Evolutionary conservation across 2,329 filamentous ascomycete genomes (phyloP).

Genomic region (Arthrobotrys sphaeroides): DNA sequence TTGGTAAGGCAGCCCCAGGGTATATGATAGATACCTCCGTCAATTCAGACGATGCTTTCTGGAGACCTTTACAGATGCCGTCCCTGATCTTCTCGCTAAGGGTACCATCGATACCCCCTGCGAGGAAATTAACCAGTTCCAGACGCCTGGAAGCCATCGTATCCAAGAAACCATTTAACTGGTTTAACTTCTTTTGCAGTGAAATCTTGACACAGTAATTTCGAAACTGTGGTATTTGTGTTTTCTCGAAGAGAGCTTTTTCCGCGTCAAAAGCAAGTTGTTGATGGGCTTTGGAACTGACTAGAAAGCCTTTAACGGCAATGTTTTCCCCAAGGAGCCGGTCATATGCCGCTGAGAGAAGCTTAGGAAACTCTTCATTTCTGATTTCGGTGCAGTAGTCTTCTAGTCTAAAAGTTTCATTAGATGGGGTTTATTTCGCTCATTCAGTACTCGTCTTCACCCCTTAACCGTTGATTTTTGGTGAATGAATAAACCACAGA

Average conservation of each 20-base stretch:
- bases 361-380: not conserved
- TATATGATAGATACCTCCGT: not conserved
- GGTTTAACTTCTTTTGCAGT: too few relatives aligned
- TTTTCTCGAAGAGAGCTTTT: not conserved
- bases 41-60: not conserved
- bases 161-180: too few relatives aligned
- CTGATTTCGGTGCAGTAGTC: too few relatives aligned
- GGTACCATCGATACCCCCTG: not conserved
- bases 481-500: too few relatives aligned
- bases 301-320: constrained; percentile 13
- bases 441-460: too few relatives aligned
- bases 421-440: too few relatives aligned
- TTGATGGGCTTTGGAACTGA: constrained; percentile 26
- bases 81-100: constrained; percentile 4
- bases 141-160: constrained; percentile 14
- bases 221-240: too few relatives aligned
- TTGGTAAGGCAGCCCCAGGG: too few relatives aligned
- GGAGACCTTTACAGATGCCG: not conserved
- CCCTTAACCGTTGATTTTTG: too few relatives aligned
- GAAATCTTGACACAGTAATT: too few relatives aligned
- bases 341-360: not conserved
- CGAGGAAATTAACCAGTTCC: not conserved
- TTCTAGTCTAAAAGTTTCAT: too few relatives aligned
- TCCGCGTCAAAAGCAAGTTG: not conserved
- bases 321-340: constrained; percentile 2